Percentiles rank a stretch among this genome's conserved stretches.
Evolutionary conservation across 768 basidiomycete species (phyloP).

Genomic region (Lentinula edodes): DNA sequence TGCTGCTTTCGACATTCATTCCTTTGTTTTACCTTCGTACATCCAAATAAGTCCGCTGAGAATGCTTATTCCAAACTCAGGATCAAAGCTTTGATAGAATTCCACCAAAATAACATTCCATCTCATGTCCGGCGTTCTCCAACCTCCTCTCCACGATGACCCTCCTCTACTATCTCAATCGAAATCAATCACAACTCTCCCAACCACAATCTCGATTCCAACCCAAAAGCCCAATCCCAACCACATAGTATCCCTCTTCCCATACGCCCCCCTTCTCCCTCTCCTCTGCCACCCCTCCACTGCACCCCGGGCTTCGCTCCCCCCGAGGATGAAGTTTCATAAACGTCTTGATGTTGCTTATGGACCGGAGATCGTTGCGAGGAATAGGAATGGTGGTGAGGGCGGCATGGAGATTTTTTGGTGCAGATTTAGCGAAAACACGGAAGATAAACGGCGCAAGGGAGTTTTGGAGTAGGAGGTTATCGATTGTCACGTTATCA

Average conservation of each 20-base stretch:
- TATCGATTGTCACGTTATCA: too few species aligned
- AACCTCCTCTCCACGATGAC: slow-evolving; percentile 16
- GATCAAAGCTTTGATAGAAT: slow-evolving; percentile 26
- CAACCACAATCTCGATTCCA: too few species aligned
- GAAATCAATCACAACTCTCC: slow-evolving; percentile 12
- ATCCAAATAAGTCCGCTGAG: too few species aligned
- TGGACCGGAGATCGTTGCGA: slow-evolving; percentile 34
- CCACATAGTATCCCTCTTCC: slow-evolving; percentile 39
- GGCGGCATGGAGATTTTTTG: slow-evolving; percentile 53
- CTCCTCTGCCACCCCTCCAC: slow-evolving; percentile 47
- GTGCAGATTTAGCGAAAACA: slow-evolving; percentile 38
- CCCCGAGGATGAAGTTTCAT: not conserved
- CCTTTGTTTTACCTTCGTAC: too few species aligned
- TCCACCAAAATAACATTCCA: slow-evolving; percentile 44
- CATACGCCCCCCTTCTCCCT: slow-evolving; percentile 57
- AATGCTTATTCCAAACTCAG: not conserved
- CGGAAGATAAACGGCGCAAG: too few species aligned
- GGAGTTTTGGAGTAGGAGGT: too few species aligned
- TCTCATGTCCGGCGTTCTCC: slow-evolving; percentile 49
- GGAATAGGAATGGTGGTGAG: slow-evolving; percentile 40
- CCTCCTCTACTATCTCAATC: not conserved
- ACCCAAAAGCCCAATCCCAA: slow-evolving; percentile 10
- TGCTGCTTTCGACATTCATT: too few species aligned
- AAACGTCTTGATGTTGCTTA: slow-evolving; percentile 29
- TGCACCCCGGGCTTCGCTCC: slow-evolving; percentile 12